phyloP scores from a whole-genome alignment of 225 moss, liverwort and hornwort species.

The Polytrichum formosum region DNA sequence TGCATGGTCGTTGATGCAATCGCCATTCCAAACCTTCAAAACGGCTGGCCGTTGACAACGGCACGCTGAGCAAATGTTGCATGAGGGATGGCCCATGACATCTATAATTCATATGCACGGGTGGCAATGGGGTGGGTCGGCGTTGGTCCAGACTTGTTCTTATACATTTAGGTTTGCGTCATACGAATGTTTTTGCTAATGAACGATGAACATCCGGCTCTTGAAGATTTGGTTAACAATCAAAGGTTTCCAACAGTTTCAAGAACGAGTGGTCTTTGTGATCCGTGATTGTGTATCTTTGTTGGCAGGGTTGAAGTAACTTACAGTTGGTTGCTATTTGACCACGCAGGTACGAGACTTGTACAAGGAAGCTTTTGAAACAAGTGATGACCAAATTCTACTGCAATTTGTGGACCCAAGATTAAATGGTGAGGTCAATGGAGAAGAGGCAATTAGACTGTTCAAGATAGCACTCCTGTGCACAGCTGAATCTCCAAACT shows the following conservation, averaged over 20 bases:
- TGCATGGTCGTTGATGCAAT: no score
- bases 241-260: no score
- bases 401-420: conserved; percentile 46
- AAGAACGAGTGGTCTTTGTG: no score
- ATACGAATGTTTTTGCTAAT: not conserved
- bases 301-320: not conserved
- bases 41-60: no score
- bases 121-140: no score
- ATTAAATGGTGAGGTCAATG: conserved; percentile 28
- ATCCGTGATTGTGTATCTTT: not conserved
- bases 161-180: not conserved
- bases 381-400: conserved; percentile 20
- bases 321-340: not conserved
- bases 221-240: not conserved
- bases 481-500: conserved; percentile 48
- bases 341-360: conserved; percentile 35
- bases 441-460: conserved; percentile 35
- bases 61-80: no score
- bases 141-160: not conserved
- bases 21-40: no score
- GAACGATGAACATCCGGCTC: not conserved
- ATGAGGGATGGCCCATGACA: no score
- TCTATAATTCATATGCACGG: no score
- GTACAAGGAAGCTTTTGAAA: conserved; percentile 37
- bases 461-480: conserved; percentile 41